Evolutionary conservation across 352 stramenopile species (phyloP).

Genomic region (Blastocystis hominis): DNA sequence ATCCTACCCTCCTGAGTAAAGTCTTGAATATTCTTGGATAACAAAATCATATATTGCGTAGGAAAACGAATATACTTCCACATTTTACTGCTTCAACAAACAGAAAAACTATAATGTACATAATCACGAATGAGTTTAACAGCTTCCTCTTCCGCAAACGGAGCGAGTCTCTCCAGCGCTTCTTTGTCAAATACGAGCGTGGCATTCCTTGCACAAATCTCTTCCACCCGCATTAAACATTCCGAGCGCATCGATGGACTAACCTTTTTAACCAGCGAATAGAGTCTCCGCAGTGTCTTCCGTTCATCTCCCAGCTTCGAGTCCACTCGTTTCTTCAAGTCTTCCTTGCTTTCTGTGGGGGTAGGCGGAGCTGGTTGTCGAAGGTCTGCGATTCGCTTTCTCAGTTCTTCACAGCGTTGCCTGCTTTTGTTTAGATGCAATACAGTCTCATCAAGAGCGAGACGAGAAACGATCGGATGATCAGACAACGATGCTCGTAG

Average conservation of each 20-base stretch:
- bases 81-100: background rate
- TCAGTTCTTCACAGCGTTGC: too few relatives aligned
- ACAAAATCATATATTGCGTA: background rate
- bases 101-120: background rate
- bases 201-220: background rate
- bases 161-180: background rate
- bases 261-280: background rate
- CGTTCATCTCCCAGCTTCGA: background rate
- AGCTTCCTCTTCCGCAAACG: background rate
- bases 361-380: background rate
- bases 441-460: too few relatives aligned
- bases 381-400: background rate
- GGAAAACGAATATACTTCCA: conserved; percentile 20
- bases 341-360: background rate
- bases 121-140: background rate
- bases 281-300: background rate
- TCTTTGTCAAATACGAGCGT: background rate
- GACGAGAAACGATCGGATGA: too few relatives aligned
- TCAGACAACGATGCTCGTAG: too few relatives aligned
- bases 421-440: too few relatives aligned
- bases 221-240: background rate
- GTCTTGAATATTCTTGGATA: background rate
- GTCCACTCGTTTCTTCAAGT: background rate
- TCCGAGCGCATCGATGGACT: background rate
- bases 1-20: background rate